Evolutionary conservation across 2,329 filamentous ascomycete genomes (phyloP).

Genomic region (Colletotrichum spaethianum): DNA sequence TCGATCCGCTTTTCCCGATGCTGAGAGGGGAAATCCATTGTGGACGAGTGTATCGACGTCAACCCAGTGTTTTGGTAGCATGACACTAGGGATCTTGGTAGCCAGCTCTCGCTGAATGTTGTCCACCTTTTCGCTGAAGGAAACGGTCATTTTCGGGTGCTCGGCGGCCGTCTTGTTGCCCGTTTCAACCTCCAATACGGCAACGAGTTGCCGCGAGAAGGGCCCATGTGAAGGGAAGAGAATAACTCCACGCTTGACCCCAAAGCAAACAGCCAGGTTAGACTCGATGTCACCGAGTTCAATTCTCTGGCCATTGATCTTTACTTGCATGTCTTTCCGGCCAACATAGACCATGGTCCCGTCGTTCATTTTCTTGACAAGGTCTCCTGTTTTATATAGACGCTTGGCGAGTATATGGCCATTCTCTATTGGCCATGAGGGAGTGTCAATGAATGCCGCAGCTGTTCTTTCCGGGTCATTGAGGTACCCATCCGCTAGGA

Average conservation of each 20-base stretch:
- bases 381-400: slow-evolving; percentile 61
- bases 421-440: slow-evolving; percentile 51
- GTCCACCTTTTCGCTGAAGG: not conserved
- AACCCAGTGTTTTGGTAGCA: slow-evolving; percentile 23
- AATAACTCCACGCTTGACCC: not conserved
- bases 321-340: slow-evolving; percentile 45
- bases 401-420: slow-evolving; percentile 40
- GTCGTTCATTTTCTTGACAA: slow-evolving; percentile 46
- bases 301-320: slow-evolving; percentile 44
- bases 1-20: not conserved
- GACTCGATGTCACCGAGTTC: slow-evolving; percentile 45
- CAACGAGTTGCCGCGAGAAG: slow-evolving; percentile 18
- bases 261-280: not conserved
- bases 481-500: slow-evolving; percentile 64
- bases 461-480: slow-evolving; percentile 61
- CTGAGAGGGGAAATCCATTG: slow-evolving; percentile 5
- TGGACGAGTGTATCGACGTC: not conserved
- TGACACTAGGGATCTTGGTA: not conserved
- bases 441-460: slow-evolving; percentile 59
- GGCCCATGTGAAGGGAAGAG: slow-evolving; percentile 11
- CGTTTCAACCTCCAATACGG: slow-evolving; percentile 4
- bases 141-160: accelerated
- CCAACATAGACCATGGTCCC: slow-evolving; percentile 41
- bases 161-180: not conserved
- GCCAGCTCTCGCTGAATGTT: slow-evolving; percentile 7